Evolutionary conservation across 2,329 filamentous ascomycete species (phyloP).

Genomic region (Fusarium cyanostomum): DNA sequence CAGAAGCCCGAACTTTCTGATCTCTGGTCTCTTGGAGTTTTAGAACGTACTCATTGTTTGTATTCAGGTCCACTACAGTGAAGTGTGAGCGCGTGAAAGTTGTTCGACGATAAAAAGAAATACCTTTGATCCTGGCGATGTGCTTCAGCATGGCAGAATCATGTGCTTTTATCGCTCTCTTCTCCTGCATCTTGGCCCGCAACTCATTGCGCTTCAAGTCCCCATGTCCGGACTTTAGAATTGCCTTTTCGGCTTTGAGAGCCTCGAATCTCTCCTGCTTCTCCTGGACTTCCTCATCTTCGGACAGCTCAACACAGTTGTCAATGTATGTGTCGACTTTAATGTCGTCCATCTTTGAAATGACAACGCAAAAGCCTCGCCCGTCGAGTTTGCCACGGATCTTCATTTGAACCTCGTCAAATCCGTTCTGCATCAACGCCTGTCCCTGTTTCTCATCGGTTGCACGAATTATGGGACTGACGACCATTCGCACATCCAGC

Average conservation of each 20-base stretch:
- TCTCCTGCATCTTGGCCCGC: neutral
- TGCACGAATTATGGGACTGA: conserved; percentile 39
- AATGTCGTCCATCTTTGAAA: conserved; percentile 46
- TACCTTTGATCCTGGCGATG: neutral
- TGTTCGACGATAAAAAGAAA: no score
- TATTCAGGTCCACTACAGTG: neutral
- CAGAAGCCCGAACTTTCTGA: neutral
- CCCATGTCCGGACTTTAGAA: no score
- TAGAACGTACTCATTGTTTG: neutral
- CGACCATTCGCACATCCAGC: conserved; percentile 43
- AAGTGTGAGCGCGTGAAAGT: neutral
- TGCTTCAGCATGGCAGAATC: neutral
- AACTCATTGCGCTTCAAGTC: no score
- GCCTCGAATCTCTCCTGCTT: neutral
- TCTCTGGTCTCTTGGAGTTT: neutral
- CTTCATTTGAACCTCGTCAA: conserved; percentile 41
- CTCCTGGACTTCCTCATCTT: neutral
- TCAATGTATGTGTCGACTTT: neutral
- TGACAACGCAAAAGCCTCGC: conserved; percentile 37
- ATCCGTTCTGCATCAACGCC: conserved; percentile 35
- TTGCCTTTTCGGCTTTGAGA: neutral
- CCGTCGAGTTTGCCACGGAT: conserved; percentile 42
- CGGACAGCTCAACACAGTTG: neutral
- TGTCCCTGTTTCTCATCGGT: conserved; percentile 39
- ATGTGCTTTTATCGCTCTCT: neutral